Evolutionary conservation across 768 basidiomycete genomes (phyloP).

Genomic region (Boletellus ananiceps): DNA sequence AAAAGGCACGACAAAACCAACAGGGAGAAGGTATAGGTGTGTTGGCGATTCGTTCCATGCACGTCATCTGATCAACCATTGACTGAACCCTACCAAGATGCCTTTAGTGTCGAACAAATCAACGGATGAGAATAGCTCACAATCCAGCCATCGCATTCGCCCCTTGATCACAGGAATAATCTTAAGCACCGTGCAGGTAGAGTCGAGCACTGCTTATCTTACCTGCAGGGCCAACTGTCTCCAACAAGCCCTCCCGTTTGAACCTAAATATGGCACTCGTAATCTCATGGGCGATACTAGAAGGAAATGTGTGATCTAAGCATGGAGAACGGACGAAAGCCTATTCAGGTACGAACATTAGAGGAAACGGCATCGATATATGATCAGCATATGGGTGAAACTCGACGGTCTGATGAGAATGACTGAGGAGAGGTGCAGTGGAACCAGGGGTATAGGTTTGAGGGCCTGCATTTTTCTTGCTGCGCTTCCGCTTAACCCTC

Average conservation of each 20-base stretch:
- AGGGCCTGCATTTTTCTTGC: constrained; percentile 45
- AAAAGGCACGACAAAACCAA: constrained; percentile 29
- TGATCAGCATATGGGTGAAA: constrained; percentile 54
- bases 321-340: neutral
- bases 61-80: constrained; percentile 81
- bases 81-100: constrained; percentile 54
- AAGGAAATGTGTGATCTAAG: neutral
- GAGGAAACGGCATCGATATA: constrained; percentile 73
- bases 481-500: constrained; percentile 65
- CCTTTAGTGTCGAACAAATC: constrained; percentile 5
- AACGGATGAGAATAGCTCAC: constrained; percentile 33
- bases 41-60: constrained; percentile 89
- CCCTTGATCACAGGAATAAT: constrained; percentile 38
- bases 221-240: constrained; percentile 89
- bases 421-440: constrained; percentile 60
- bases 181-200: neutral
- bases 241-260: constrained; percentile 75
- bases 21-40: constrained; percentile 79
- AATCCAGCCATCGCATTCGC: constrained; percentile 71
- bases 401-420: constrained; percentile 53
- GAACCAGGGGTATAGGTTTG: constrained; percentile 26
- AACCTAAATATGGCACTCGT: constrained; percentile 64
- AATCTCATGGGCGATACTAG: constrained; percentile 80
- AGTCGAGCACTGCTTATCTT: constrained; percentile 13
- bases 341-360: constrained; percentile 49